These are phyloP conservation scores for Hypoxylon sp. DNA, from an alignment of 2,329 filamentous ascomycete species.

Conservation along the genomic window DNA sequence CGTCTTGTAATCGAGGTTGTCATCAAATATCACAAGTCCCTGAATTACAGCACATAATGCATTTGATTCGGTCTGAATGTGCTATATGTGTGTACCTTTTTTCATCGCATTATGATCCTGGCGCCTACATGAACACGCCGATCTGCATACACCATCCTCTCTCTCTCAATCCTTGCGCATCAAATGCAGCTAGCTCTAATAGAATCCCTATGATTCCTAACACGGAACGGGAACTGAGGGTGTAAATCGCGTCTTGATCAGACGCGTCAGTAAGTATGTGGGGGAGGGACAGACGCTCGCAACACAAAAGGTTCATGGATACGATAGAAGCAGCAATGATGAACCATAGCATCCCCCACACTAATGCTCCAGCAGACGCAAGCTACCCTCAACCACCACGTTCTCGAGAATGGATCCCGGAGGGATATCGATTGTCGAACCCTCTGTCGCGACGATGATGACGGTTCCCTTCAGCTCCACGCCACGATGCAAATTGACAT, in stretches of 20 bases:
- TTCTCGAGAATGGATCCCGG: slow-evolving; percentile 98
- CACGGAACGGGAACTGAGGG: background rate
- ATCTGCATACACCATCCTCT: slow-evolving; percentile 24
- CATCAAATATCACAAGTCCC: background rate
- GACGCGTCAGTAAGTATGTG: slow-evolving; percentile 14
- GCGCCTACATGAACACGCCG: slow-evolving; percentile 32
- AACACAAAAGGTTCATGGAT: slow-evolving; percentile 12
- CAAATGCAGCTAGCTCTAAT: slow-evolving; percentile 21
- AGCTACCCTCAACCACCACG: slow-evolving; percentile 97
- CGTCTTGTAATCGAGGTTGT: background rate
- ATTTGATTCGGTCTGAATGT: background rate
- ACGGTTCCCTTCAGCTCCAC: slow-evolving; percentile 98
- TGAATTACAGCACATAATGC: background rate
- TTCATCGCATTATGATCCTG: slow-evolving; percentile 37
- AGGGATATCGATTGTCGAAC: slow-evolving; percentile 96
- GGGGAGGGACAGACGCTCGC: slow-evolving; percentile 23
- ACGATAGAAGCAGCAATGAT: slow-evolving; percentile 6
- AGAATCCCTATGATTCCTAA: slow-evolving; percentile 26
- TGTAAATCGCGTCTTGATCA: slow-evolving; percentile 12
- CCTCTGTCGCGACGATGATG: slow-evolving; percentile 98
- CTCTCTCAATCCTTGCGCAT: background rate
- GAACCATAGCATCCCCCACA: slow-evolving; percentile 5
- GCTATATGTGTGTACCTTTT: slow-evolving; percentile 23
- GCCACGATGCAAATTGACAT: slow-evolving; percentile 94
- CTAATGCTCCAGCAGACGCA: slow-evolving; percentile 79